Conservation (phyloP, 2,329 filamentous ascomycete species). For the Talaromyces atroroseus region DNA sequence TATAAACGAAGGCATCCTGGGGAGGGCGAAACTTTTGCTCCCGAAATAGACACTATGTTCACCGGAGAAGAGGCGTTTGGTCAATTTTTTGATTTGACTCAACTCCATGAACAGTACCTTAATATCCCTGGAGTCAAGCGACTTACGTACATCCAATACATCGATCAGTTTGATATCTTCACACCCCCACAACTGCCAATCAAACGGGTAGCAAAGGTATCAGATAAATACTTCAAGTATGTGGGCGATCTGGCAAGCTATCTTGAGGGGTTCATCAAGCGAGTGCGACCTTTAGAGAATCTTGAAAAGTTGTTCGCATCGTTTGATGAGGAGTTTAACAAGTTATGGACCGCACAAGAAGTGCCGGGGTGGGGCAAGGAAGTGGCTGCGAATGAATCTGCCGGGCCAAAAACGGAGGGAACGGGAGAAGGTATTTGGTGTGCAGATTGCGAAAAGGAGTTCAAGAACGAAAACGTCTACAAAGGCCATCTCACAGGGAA, state of each 20-base stretch:
- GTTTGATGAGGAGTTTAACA: constrained; percentile 80
- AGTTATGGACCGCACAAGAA: constrained; percentile 73
- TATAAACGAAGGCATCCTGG: constrained; percentile 69
- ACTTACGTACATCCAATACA: constrained; percentile 83
- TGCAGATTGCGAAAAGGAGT: constrained; percentile 85
- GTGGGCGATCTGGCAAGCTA: constrained; percentile 74
- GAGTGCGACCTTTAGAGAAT: constrained; percentile 80
- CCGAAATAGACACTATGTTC: constrained; percentile 83
- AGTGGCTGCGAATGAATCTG: constrained; percentile 32
- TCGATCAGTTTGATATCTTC: constrained; percentile 87
- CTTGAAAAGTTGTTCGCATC: constrained; percentile 68
- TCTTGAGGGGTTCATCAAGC: constrained; percentile 79
- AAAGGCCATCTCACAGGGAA: constrained; percentile 82
- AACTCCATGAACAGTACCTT: constrained; percentile 78
- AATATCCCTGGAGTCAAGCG: constrained; percentile 85
- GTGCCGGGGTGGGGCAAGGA: constrained; percentile 72
- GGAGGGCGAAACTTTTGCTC: constrained; percentile 58
- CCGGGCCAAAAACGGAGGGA: constrained; percentile 48
- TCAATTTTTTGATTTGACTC: constrained; percentile 83
- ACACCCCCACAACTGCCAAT: constrained; percentile 65
- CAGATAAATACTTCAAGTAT: constrained; percentile 88
- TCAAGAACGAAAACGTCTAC: constrained; percentile 93
- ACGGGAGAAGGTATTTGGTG: constrained; percentile 75
- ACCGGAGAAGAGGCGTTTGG: constrained; percentile 93
- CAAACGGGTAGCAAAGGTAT: constrained; percentile 78